These are phyloP conservation scores for Eragrostis nindensis DNA, from an alignment of 176 grass and related monocot genomes.

Conservation along the genomic window DNA sequence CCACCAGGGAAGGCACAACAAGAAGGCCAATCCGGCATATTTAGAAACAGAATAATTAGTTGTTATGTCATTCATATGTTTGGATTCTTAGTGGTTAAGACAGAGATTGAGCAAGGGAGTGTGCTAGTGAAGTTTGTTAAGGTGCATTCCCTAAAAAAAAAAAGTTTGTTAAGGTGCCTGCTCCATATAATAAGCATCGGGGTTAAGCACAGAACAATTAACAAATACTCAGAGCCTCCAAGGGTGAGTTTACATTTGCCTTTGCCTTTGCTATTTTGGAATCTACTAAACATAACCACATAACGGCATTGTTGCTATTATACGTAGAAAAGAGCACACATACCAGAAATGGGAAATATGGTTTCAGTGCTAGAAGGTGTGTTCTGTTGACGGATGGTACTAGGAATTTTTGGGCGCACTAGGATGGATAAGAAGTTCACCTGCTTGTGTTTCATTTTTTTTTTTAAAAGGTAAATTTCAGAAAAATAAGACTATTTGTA, in stretches of 20 bases:
- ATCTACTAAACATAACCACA: not conserved
- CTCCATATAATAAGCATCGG: not conserved
- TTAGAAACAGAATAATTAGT: not conserved
- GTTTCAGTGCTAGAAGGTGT: not conserved
- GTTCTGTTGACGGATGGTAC: too few species aligned
- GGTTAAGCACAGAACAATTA: not conserved
- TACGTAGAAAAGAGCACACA: not conserved
- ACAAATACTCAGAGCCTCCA: not conserved
- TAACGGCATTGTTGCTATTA: not conserved
- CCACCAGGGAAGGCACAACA: not conserved
- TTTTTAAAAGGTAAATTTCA: not conserved
- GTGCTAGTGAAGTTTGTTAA: not conserved
- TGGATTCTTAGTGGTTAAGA: not conserved
- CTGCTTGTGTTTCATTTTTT: not conserved
- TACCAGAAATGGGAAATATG: not conserved
- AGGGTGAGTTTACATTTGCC: not conserved
- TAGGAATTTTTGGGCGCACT: not conserved
- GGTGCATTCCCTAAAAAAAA: too few species aligned
- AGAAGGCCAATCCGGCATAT: not conserved
- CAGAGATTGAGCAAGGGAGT: not conserved
- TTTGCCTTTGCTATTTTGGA: not conserved
- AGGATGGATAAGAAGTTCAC: constrained; percentile 9
- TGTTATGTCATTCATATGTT: not conserved
- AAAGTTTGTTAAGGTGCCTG: too few species aligned
- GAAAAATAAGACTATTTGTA: too few species aligned